Conservation (phyloP, 2,329 filamentous ascomycete genomes). For the Penicillium verrucosum region DNA sequence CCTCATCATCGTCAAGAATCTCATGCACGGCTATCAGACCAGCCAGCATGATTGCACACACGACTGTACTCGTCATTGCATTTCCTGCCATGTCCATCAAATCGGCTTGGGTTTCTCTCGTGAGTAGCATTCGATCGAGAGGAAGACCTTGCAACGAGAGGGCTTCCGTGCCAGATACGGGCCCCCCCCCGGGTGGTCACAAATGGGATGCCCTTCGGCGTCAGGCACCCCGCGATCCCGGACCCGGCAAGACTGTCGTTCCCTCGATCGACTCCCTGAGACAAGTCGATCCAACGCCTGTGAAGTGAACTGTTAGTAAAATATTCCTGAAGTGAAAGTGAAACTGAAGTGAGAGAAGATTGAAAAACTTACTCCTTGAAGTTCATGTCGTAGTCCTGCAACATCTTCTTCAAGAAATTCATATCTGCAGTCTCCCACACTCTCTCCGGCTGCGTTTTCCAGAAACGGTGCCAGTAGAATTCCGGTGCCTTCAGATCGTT, state of each 20-base stretch:
- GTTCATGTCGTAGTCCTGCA: slow-evolving; percentile 54
- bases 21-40: slow-evolving; percentile 49
- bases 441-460: slow-evolving; percentile 53
- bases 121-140: slow-evolving; percentile 60
- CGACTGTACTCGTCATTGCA: slow-evolving; percentile 72
- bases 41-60: slow-evolving; percentile 61
- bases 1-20: slow-evolving; percentile 26
- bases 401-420: slow-evolving; percentile 51
- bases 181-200: slow-evolving; percentile 58
- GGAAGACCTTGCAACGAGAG: slow-evolving; percentile 68
- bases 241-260: slow-evolving; percentile 43
- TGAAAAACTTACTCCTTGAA: slow-evolving; percentile 51
- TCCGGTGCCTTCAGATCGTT: slow-evolving; percentile 52
- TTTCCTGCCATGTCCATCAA: slow-evolving; percentile 72
- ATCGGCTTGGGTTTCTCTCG: slow-evolving; percentile 58
- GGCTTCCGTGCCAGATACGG: slow-evolving; percentile 61
- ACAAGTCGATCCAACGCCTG: slow-evolving; percentile 57
- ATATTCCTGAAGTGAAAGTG: neutral
- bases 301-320: slow-evolving; percentile 4
- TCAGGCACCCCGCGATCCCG: slow-evolving; percentile 66
- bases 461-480: slow-evolving; percentile 53
- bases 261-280: slow-evolving; percentile 68
- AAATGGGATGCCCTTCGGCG: slow-evolving; percentile 62
- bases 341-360: neutral
- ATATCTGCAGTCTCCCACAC: slow-evolving; percentile 67